Evolutionary conservation across 176 grass and related monocot species (phyloP).

Genomic region (Phoenix dactylifera): DNA sequence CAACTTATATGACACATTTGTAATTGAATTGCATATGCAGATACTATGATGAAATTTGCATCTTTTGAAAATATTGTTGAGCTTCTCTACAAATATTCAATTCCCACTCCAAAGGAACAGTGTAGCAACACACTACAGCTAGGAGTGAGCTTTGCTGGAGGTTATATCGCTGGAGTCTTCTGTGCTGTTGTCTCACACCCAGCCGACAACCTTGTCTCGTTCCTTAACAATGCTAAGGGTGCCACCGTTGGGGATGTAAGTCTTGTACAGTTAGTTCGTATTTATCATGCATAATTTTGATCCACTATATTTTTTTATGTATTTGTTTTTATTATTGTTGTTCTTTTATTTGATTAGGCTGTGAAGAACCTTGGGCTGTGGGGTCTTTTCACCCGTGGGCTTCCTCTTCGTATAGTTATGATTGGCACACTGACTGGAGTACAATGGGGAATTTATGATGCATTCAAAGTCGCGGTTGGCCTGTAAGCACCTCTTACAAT

Average conservation of each 20-base stretch:
- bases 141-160: constrained; percentile 79
- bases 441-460: constrained; percentile 96
- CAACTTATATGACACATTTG: background rate
- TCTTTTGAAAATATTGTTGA: constrained; percentile 87
- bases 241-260: constrained; percentile 89
- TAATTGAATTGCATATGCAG: constrained; percentile 26
- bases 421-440: constrained; percentile 86
- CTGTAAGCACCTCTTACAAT: constrained; percentile 51
- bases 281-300: background rate
- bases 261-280: background rate
- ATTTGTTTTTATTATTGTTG: background rate
- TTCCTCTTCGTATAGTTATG: constrained; percentile 97
- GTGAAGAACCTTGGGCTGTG: constrained; percentile 69
- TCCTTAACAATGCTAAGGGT: constrained; percentile 94
- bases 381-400: constrained; percentile 88
- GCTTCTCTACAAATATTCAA: constrained; percentile 66
- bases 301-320: background rate
- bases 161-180: constrained; percentile 87
- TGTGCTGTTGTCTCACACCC: constrained; percentile 91
- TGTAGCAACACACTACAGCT: constrained; percentile 67
- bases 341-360: constrained; percentile 36
- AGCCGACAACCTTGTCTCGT: constrained; percentile 88
- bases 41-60: constrained; percentile 99
- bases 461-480: constrained; percentile 93
- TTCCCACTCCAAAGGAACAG: constrained; percentile 62